phyloP scores from a whole-genome alignment of 2,329 filamentous ascomycete species.

The Boeremia exigua region DNA sequence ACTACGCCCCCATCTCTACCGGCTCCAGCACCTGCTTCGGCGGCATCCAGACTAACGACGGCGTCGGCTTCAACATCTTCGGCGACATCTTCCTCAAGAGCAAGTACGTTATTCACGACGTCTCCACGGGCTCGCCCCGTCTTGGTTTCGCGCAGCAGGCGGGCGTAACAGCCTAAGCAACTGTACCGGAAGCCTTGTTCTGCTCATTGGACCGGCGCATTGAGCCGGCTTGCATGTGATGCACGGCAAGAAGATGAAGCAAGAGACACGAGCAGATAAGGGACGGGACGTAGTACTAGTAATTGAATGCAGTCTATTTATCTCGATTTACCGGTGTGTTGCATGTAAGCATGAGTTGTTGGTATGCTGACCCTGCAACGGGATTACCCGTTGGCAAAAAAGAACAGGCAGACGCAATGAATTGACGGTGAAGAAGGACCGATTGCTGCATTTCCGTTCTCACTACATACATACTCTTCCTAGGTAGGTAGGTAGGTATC shows the following conservation, averaged over 20 bases:
- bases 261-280: background rate
- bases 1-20: conserved; percentile 55
- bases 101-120: conserved; percentile 69
- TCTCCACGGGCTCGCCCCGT: conserved; percentile 41
- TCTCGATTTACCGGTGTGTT: conserved; percentile 2
- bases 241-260: too few species aligned
- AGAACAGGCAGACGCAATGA: conserved; percentile 6
- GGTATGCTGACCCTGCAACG: background rate
- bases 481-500: too few species aligned
- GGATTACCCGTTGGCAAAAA: conserved; percentile 11
- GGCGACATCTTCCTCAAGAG: conserved; percentile 83
- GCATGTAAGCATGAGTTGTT: background rate
- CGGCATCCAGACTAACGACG: conserved; percentile 70
- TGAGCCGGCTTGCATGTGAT: background rate
- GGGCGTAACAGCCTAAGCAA: conserved; percentile 23
- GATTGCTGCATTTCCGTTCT: conserved; percentile 13
- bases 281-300: conserved; percentile 5
- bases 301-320: background rate
- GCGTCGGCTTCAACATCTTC: conserved; percentile 70
- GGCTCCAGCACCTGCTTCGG: conserved; percentile 69
- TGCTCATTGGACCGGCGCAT: background rate
- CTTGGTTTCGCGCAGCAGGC: conserved; percentile 55
- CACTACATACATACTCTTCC: conserved; percentile 7
- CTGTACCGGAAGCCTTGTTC: background rate
- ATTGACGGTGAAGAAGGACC: conserved; percentile 19